These are phyloP conservation scores for Xerocomus nothofagi DNA, from an alignment of 1,284 basidiomycete species.

Conservation along the genomic window DNA sequence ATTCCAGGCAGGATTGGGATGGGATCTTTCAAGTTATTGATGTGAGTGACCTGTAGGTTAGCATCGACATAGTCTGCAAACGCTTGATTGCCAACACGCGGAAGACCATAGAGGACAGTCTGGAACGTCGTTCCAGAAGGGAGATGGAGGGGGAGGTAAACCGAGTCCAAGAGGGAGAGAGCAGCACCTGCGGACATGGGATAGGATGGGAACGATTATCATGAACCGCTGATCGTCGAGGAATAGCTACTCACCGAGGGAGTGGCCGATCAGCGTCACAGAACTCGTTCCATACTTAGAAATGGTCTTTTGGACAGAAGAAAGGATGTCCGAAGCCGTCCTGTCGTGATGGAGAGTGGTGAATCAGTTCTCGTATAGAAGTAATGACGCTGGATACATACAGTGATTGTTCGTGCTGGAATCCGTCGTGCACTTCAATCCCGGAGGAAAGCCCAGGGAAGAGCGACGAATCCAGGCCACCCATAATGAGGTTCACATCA, in stretches of 20 bases:
- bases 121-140: conserved; percentile 34
- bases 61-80: conserved; percentile 60
- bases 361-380: background rate
- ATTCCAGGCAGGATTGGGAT: conserved; percentile 50
- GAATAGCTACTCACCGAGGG: conserved; percentile 41
- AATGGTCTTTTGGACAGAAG: conserved; percentile 47
- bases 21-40: conserved; percentile 52
- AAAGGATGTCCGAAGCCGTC: conserved; percentile 48
- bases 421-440: conserved; percentile 59
- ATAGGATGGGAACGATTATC: background rate
- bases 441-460: conserved; percentile 56
- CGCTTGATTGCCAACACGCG: conserved; percentile 63
- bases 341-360: conserved; percentile 29
- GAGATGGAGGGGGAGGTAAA: conserved; percentile 40
- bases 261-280: conserved; percentile 57
- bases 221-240: background rate
- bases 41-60: conserved; percentile 42
- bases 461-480: conserved; percentile 41
- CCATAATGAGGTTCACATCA: conserved; percentile 46
- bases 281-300: conserved; percentile 38
- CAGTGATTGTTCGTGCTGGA: conserved; percentile 53
- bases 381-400: conserved; percentile 26
- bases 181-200: conserved; percentile 40
- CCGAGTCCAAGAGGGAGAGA: conserved; percentile 48
- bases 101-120: conserved; percentile 52